These are phyloP conservation scores for Globisporangium orthogonon DNA, from an alignment of 352 stramenopile genomes.

Conservation along the genomic window DNA sequence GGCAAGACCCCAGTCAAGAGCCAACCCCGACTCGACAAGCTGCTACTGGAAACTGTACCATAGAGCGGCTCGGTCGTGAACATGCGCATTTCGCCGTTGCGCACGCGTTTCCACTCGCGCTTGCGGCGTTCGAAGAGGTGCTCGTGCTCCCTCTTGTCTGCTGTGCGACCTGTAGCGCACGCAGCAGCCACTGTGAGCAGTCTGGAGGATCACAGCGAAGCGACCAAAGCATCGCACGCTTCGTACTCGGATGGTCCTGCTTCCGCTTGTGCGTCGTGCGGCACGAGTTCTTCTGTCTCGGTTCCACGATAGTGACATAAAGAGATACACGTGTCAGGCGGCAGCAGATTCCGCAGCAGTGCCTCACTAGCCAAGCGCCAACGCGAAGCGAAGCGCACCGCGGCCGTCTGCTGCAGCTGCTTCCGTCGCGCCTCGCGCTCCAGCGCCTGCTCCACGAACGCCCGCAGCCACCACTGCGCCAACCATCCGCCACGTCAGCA, in stretches of 20 bases:
- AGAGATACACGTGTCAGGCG: neutral
- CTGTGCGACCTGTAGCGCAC: slow-evolving; percentile 33
- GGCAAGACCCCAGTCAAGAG: no score
- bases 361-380: neutral
- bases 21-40: no score
- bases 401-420: slow-evolving; percentile 36
- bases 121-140: slow-evolving; percentile 67
- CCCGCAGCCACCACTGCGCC: slow-evolving; percentile 61
- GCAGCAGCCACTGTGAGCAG: neutral
- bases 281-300: slow-evolving; percentile 31
- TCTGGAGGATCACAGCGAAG: neutral
- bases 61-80: slow-evolving; percentile 66
- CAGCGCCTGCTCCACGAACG: slow-evolving; percentile 69
- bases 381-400: slow-evolving; percentile 11
- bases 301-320: neutral
- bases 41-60: slow-evolving; percentile 16
- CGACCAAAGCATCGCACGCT: neutral
- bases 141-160: slow-evolving; percentile 70
- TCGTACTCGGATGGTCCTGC: slow-evolving; percentile 50
- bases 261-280: slow-evolving; percentile 67
- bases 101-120: slow-evolving; percentile 71
- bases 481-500: neutral
- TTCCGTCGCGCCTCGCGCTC: slow-evolving; percentile 51
- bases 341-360: neutral
- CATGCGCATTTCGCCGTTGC: slow-evolving; percentile 60